A percentile compares a stretch with the other conserved stretches of the same genome.
Evolutionary conservation across 768 basidiomycete genomes (phyloP).

Genomic region (Russula foetens): DNA sequence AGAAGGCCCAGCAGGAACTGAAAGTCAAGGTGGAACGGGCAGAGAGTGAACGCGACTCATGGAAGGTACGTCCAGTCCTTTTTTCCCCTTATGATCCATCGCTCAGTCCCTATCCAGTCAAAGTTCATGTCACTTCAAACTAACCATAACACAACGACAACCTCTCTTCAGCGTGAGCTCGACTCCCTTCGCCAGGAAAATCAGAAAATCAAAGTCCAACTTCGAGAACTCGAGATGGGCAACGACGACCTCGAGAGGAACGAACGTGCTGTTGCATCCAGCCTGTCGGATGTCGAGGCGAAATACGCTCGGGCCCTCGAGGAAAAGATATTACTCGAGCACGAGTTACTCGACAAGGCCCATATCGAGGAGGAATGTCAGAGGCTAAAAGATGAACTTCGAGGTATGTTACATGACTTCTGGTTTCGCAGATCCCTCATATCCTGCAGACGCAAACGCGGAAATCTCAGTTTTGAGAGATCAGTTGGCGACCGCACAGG

Average conservation of each 20-base stretch:
- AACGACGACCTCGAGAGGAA: conserved; percentile 96
- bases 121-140: conserved; percentile 88
- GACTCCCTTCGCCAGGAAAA: conserved; percentile 73
- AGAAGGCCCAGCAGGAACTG: conserved; percentile 76
- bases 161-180: conserved; percentile 86
- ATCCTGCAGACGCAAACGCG: conserved; percentile 62
- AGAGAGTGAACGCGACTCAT: conserved; percentile 76
- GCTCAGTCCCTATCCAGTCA: conserved; percentile 34
- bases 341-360: conserved; percentile 88
- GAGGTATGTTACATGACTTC: conserved; percentile 48
- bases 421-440: conserved; percentile 8
- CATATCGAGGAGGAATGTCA: conserved; percentile 86
- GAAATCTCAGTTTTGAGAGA: conserved; percentile 81
- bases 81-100: background rate
- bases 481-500: conserved; percentile 43
- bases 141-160: conserved; percentile 81
- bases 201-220: conserved; percentile 59
- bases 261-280: conserved; percentile 81
- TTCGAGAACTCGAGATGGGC: conserved; percentile 91
- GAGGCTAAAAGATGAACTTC: conserved; percentile 83
- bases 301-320: conserved; percentile 88
- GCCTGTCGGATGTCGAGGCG: conserved; percentile 74
- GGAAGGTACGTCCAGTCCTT: conserved; percentile 62
- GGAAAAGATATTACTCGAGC: conserved; percentile 95
- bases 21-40: conserved; percentile 61